These are phyloP conservation scores for Phytophthora quininea DNA, from an alignment of 352 stramenopile genomes.

Conservation along the genomic window DNA sequence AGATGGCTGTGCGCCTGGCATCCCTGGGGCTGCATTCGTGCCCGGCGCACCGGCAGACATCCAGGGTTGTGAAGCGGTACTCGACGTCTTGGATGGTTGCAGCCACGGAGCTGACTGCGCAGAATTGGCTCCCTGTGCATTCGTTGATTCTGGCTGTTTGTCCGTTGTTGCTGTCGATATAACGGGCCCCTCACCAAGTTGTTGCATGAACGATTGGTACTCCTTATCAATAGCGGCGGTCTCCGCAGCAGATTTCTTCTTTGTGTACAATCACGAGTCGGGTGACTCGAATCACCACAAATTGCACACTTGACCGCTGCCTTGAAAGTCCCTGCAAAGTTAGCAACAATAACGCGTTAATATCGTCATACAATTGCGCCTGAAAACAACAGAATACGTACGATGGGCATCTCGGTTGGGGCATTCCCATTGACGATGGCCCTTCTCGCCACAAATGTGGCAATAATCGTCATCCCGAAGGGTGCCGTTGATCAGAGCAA, in stretches of 20 bases:
- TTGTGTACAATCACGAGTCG: slow-evolving; percentile 96
- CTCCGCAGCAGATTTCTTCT: slow-evolving; percentile 73
- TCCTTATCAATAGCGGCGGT: slow-evolving; percentile 85
- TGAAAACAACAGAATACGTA: slow-evolving; percentile 39
- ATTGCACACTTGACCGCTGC: slow-evolving; percentile 96
- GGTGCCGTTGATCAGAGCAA: slow-evolving; percentile 99
- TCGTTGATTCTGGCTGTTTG: slow-evolving; percentile 10
- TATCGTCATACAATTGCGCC: not conserved
- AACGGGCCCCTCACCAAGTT: slow-evolving; percentile 78
- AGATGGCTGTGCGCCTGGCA: slow-evolving; percentile 27
- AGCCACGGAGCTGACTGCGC: slow-evolving; percentile 67
- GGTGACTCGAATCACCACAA: slow-evolving; percentile 97
- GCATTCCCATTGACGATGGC: slow-evolving; percentile 97
- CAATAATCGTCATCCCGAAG: slow-evolving; percentile 98
- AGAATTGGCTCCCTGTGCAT: slow-evolving; percentile 9
- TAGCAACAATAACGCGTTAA: slow-evolving; percentile 39
- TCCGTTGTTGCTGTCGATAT: slow-evolving; percentile 63
- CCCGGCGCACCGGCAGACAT: slow-evolving; percentile 51
- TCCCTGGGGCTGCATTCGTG: slow-evolving; percentile 18
- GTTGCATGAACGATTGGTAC: slow-evolving; percentile 89
- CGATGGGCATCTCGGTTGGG: slow-evolving; percentile 84
- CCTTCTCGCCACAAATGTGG: slow-evolving; percentile 98
- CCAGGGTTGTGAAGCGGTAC: slow-evolving; percentile 57
- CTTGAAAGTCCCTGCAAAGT: slow-evolving; percentile 68
- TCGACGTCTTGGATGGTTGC: slow-evolving; percentile 58